Percentiles rank a stretch among this genome's conserved stretches.
Conservation (phyloP, 441 rosid genomes). For the Brassica hybrid region DNA sequence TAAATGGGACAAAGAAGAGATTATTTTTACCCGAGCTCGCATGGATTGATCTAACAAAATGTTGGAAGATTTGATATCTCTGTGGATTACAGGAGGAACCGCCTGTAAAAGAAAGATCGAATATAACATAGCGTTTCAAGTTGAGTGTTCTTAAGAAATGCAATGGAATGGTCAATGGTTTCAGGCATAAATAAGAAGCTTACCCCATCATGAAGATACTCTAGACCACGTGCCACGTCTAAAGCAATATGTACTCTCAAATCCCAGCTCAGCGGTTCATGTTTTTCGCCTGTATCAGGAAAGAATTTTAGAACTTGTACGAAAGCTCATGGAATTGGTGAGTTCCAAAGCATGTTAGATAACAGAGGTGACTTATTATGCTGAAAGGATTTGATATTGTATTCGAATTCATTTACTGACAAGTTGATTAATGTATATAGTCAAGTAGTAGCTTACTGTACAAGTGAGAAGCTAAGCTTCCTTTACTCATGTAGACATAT, state of each 20-base stretch:
- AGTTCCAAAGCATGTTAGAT: not conserved
- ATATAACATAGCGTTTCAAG: not conserved
- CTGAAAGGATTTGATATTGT: not conserved
- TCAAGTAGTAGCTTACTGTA: constrained; percentile 65
- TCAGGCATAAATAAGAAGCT: constrained; percentile 16
- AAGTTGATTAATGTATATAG: not conserved
- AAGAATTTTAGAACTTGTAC: constrained; percentile 8
- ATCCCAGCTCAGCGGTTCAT: constrained; percentile 78
- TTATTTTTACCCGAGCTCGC: constrained; percentile 81
- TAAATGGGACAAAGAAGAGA: not conserved
- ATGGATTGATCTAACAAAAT: constrained; percentile 91
- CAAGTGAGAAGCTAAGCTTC: constrained; percentile 94
- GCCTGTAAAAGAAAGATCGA: constrained; percentile 57
- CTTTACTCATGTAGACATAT: constrained; percentile 97
- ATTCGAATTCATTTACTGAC: not conserved
- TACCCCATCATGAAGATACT: constrained; percentile 99
- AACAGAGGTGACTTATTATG: not conserved
- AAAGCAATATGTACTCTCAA: constrained; percentile 82
- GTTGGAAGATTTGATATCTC: constrained; percentile 96
- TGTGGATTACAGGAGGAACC: constrained; percentile 92
- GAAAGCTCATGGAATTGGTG: not conserved
- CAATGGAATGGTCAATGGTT: constrained; percentile 13
- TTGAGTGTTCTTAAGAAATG: constrained; percentile 7
- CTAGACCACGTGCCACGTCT: constrained; percentile 94
- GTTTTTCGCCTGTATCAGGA: constrained; percentile 57